Base-by-base conservation (phyloP, 345 rosid species). In the Eucalyptus pumila region DNA sequence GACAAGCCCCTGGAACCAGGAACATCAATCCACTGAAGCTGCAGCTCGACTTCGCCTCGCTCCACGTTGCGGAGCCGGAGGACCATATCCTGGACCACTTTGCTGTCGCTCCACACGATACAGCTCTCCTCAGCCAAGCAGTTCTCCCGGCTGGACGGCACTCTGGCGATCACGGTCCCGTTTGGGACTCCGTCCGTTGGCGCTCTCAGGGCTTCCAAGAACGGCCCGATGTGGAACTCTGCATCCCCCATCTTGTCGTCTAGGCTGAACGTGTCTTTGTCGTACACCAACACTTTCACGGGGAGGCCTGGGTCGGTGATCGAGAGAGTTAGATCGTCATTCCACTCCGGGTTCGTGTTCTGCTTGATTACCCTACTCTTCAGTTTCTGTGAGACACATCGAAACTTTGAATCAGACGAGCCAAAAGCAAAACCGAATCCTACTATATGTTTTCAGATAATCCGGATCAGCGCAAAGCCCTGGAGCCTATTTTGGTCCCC, bases 251-350 rank as follows among this genome's bases (percentile, higher is more conserved):
- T 89, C 83, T 87, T 89, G 87, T 87, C 91, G 47, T 87, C 91
- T 56, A 27, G 32, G 34, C 50, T 44, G 83, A 89, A 89, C 15
- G 14, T 80, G 65, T 89, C 91, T 60, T 83, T 54, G 67, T 89
- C 91, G 49, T 89, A 89, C 32, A 89, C 91, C 40, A 96, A 99
- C 85, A 97, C 87, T 91, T 91, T 93, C 86, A 97, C 26, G 1
- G 98, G 97, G 83, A 94, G 93, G 89, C 27, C 91, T 11, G 97
- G 94, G 90, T 97, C 98, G 9, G 90, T 30, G 83, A 97, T 88
- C 10, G 97, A 94, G 50, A 97, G 96, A 50, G 99, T 97, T 58
- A 97, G 93, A 27, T 92, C 94, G 10, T 96, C 99, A 72, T 96
- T 92, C 99, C 99, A 96, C 86, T 94, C 96, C 6, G 98, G 99